Evolutionary conservation across 2,329 filamentous ascomycete genomes (phyloP), one percentile per base, ranked within the genome.

Genomic region (Trichophyton equinum): DNA sequence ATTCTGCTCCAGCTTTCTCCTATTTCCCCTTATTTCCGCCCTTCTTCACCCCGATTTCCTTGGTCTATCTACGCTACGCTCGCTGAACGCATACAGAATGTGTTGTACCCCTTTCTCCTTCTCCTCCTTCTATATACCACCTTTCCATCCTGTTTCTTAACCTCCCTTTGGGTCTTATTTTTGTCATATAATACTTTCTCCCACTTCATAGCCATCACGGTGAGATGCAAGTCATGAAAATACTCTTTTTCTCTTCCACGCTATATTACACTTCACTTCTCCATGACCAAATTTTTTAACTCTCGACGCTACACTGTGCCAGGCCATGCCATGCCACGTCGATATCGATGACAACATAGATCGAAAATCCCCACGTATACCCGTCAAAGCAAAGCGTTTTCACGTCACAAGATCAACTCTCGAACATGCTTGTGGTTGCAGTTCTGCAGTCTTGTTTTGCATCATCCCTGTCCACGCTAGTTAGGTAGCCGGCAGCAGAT

Each of bases 181-280:
- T 25, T 53, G 49, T 53, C 22, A 53, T 7, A 53, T 53, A 53
- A 53, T 30, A 30, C 49, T 53, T 33, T 11, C 7, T 8, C 22
- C 30, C 15, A 53, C 22, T 20, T 30, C 13, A 53, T 53, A 53
- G 22, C 49, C 27, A 33, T 53, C 8, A 53, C 22, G 49, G 22
- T 53, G 49, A 53, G 49, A 53, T 33, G 49, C 49, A 33, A 53
- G 49, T 33, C 27, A 53, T 53, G 49, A 53, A 53, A n/a, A 33
- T 44, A 53, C 33, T 53, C 22, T 53, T 33, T 27, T 27, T 27
- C 22, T 30, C 27, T 30, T 15, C 22, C 6, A 7, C 40, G n/a
- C 7, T 44, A 38, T 13, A 9, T 38, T 38, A 13, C 33, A 3
- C 11, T 13, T 27, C 7, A 30, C 27, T 7, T 38, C 9, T 38